These are phyloP conservation scores for Lachnum nothofagi DNA, from an alignment of 2,329 filamentous ascomycete genomes.

Conservation along the genomic window DNA sequence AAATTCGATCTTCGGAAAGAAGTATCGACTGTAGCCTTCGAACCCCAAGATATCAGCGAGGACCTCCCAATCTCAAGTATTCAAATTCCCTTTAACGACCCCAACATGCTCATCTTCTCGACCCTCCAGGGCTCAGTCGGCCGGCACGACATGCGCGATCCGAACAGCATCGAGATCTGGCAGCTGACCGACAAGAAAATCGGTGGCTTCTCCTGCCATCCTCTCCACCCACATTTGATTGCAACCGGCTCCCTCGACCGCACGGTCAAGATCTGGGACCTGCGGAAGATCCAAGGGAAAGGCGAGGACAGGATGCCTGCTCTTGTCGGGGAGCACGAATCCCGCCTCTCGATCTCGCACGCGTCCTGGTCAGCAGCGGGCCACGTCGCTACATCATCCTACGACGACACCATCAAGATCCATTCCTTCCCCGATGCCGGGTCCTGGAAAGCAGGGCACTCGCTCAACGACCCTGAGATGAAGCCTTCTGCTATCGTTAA, in stretches of 20 bases:
- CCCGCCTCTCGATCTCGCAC: slow-evolving; percentile 81
- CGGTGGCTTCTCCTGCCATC: slow-evolving; percentile 83
- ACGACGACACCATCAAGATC: slow-evolving; percentile 93
- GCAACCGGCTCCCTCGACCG: slow-evolving; percentile 88
- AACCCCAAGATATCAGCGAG: slow-evolving; percentile 60
- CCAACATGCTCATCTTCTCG: slow-evolving; percentile 77
- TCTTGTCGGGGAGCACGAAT: slow-evolving; percentile 75
- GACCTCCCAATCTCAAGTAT: slow-evolving; percentile 80
- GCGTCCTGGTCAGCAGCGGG: slow-evolving; percentile 83
- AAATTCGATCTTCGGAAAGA: slow-evolving; percentile 79
- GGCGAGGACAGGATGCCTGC: slow-evolving; percentile 57
- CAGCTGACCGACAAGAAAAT: slow-evolving; percentile 87
- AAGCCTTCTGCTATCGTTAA: slow-evolving; percentile 62
- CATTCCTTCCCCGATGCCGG: slow-evolving; percentile 66
- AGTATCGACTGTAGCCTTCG: slow-evolving; percentile 74
- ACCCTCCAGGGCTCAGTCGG: slow-evolving; percentile 78
- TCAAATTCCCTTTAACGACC: slow-evolving; percentile 67
- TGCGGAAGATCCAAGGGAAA: slow-evolving; percentile 69
- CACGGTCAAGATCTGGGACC: slow-evolving; percentile 86
- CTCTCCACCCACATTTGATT: slow-evolving; percentile 71
- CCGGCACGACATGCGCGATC: slow-evolving; percentile 68
- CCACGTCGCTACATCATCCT: slow-evolving; percentile 84
- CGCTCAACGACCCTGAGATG: slow-evolving; percentile 58
- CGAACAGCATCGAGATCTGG: slow-evolving; percentile 61
- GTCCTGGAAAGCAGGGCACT: slow-evolving; percentile 54